Base-by-base conservation (phyloP, 208 protist genomes). In the Leishmania arabica region DNA sequence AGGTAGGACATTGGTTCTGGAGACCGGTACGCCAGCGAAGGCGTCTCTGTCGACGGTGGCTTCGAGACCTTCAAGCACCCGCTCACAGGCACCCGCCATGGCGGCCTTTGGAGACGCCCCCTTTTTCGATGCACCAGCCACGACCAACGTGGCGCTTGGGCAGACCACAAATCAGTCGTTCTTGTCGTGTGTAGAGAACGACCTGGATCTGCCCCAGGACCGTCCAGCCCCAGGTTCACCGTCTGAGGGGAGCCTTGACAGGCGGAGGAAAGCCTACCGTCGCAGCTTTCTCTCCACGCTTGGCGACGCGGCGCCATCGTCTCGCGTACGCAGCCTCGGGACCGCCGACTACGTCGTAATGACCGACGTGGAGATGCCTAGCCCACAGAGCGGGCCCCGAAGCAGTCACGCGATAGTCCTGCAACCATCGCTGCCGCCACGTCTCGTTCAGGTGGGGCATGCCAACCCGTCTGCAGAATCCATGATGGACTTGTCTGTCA, bases 101-200 rank as follows among this genome's bases (percentile, higher is more conserved):
- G 17, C 71, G 3, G 64, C 27, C 15, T 62, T 69, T 3, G 68
- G 40, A 2, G 64, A 74, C 64, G 34, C 71, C 40, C 66, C 60
- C 31, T 83, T 82, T 65, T 71, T 69, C 54, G 73, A 83, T 64
- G 34, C 79, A 65, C 79, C 58, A 24, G 72, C 66, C 8, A 51
- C 70, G n/a, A 51, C 74, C 79, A 53, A 64, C 19, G 73, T 73
- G 34, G 2, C 64, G 21, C 19, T 58, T 9, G 21, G 21, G 7
- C 62, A 21, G 49, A 71, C 21, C 11, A 21, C 47, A 60, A 45
- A 73, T 15, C 49, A 37, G 3, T 73, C 62, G 1, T 47, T 47
- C 47, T 15, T 65, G n/a, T 75, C 51, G 15, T 69, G 47, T 56
- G 5, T 45, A 9, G 58, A 6, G n/a, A 73, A 19, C 24, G 62